These are phyloP conservation scores for Inosperma sp. DNA, from an alignment of 768 basidiomycete species.

Conservation along the genomic window DNA sequence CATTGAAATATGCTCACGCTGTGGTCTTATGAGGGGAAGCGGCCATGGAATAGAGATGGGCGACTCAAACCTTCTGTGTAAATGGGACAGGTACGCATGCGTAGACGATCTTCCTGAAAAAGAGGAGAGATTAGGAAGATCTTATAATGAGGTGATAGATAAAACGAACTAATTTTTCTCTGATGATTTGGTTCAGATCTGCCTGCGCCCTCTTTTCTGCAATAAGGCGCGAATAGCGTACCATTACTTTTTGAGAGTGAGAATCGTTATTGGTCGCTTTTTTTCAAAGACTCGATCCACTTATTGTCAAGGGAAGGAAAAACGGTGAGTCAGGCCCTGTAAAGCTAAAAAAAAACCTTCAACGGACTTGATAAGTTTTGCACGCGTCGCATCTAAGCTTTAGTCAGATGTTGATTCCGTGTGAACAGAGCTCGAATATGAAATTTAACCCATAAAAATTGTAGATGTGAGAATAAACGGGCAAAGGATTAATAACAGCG, in stretches of 20 bases:
- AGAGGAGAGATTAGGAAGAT: neutral
- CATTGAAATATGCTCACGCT: conserved; percentile 64
- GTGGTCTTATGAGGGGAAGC: conserved; percentile 75
- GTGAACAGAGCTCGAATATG: too few species aligned
- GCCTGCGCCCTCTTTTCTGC: conserved; percentile 45
- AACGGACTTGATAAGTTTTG: too few species aligned
- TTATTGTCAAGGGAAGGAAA: too few species aligned
- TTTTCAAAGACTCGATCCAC: too few species aligned
- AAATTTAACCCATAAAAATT: too few species aligned
- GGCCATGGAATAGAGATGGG: conserved; percentile 57
- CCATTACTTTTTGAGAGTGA: conserved; percentile 41
- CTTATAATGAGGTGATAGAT: neutral
- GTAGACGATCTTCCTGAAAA: conserved; percentile 52
- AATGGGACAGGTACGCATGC: conserved; percentile 55
- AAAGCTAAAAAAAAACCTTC: too few species aligned
- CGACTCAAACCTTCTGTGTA: conserved; percentile 70
- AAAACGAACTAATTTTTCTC: conserved; percentile 48
- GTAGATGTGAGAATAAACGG: too few species aligned
- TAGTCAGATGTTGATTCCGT: too few species aligned
- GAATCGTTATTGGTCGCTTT: conserved; percentile 54
- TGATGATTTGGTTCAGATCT: conserved; percentile 41
- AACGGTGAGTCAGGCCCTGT: too few species aligned
- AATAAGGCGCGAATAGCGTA: conserved; percentile 58
- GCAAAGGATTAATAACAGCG: too few species aligned
- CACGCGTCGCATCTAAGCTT: too few species aligned